These are phyloP conservation scores for Aureobasidium namibiae DNA, from an alignment of 2,329 filamentous ascomycete genomes.

Conservation along the genomic window DNA sequence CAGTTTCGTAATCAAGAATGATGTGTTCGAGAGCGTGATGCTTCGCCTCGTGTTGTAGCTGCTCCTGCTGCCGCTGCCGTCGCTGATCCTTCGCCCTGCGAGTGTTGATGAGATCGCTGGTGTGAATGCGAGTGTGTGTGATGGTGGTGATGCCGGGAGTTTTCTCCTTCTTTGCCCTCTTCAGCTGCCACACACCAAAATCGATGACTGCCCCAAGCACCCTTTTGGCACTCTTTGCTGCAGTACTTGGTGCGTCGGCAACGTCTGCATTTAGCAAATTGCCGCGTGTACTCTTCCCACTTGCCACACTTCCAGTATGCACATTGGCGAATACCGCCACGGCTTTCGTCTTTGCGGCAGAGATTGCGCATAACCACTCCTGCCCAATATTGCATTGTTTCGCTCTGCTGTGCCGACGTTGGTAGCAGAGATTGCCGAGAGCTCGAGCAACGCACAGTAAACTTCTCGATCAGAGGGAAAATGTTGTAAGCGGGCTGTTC, in stretches of 20 bases:
- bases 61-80: not conserved
- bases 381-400: slow-evolving; percentile 99
- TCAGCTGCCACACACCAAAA: slow-evolving; percentile 89
- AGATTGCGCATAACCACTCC: slow-evolving; percentile 98
- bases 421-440: slow-evolving; percentile 60
- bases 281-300: slow-evolving; percentile 93
- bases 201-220: slow-evolving; percentile 94
- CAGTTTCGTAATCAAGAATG: slow-evolving; percentile 9
- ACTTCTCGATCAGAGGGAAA: slow-evolving; percentile 96
- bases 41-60: not conserved
- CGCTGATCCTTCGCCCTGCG: not conserved
- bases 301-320: slow-evolving; percentile 97
- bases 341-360: slow-evolving; percentile 92
- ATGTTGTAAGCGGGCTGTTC: slow-evolving; percentile 55
- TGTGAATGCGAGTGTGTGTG: slow-evolving; percentile 11
- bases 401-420: slow-evolving; percentile 26
- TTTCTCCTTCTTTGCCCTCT: slow-evolving; percentile 21
- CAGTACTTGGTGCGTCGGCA: slow-evolving; percentile 97
- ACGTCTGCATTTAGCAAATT: slow-evolving; percentile 95
- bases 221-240: slow-evolving; percentile 99
- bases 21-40: not conserved
- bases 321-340: slow-evolving; percentile 91
- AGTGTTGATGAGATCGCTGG: not conserved
- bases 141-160: slow-evolving; percentile 15
- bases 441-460: slow-evolving; percentile 62